Conservation (phyloP, 2,329 filamentous ascomycete species). For the Cadophora luteo-olivacea region DNA sequence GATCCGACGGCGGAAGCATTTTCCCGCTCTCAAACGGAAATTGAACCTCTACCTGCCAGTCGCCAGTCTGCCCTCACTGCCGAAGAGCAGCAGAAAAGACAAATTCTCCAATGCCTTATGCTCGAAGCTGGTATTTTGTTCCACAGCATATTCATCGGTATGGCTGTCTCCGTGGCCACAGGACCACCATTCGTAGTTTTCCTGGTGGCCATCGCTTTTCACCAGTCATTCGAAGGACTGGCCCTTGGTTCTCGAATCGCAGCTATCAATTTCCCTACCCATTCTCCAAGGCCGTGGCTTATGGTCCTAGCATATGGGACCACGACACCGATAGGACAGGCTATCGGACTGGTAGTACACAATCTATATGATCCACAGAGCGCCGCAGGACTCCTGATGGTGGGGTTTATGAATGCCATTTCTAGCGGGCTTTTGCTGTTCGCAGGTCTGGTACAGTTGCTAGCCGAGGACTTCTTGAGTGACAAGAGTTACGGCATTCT, state of each 20-base stretch:
- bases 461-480: conserved; percentile 86
- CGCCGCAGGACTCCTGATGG: conserved; percentile 77
- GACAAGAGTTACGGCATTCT: conserved; percentile 68
- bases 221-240: conserved; percentile 88
- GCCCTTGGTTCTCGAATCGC: conserved; percentile 86
- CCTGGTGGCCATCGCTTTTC: conserved; percentile 80
- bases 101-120: conserved; percentile 78
- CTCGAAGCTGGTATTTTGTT: conserved; percentile 86
- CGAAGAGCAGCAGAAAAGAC: conserved; percentile 66
- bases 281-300: conserved; percentile 77
- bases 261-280: conserved; percentile 77
- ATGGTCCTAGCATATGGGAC: conserved; percentile 80
- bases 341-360: conserved; percentile 79
- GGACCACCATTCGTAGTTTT: conserved; percentile 82
- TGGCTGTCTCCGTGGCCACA: conserved; percentile 83
- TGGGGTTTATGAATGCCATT: conserved; percentile 88
- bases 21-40: conserved; percentile 36
- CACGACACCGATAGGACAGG: conserved; percentile 83
- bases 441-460: conserved; percentile 81
- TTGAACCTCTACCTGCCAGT: conserved; percentile 27
- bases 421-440: conserved; percentile 82
- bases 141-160: conserved; percentile 85
- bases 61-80: conserved; percentile 41
- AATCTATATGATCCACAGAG: conserved; percentile 81
- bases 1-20: conserved; percentile 50